Evolutionary conservation across 306 rosid genomes (phyloP), one percentile per base, ranked within the genome.

Genomic region (Inga oerstediana): DNA sequence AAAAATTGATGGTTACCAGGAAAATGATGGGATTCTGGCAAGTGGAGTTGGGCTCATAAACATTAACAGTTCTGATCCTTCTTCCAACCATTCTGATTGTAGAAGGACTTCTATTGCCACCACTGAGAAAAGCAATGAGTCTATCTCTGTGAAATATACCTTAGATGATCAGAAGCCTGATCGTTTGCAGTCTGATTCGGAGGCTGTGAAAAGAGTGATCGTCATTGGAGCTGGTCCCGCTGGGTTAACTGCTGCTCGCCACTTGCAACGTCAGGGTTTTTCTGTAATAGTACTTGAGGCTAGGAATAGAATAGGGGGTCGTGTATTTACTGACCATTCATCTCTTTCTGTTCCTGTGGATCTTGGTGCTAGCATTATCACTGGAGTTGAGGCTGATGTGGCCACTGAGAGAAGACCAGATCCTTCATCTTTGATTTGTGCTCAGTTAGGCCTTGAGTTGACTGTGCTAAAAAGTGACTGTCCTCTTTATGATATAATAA

Each of bases 341-440:
- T 90, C 99, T 65, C 92, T 97, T 77, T 97, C 99, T 81, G 99
- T 97, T 79, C 98, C 97, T 5, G 99, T 97, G 72, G 99, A 97
- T 91, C 98, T 97, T 80, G 99, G 99, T 79, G 99, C 99, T 78
- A 97, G 99, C 91, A 97, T 97, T 89, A 97, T 97, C 80, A 97
- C 99, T 48, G 99, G 99, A 77, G 97, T 97, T 75, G 99, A 97
- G 94, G 99, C 99, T 85, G 99, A 97, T 87, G 96, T 93, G 81
- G 91, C 92, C 43, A 97, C 98, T 46, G 99, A 92, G 91, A 94
- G 99, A 85, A 92, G 99, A 86, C 97, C 99, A 11, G 99, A 97
- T 87, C 99, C 99, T 68, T 94, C 99, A 59, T 91, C 99, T 62
- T 87, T 97, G 94, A 78, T 97, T 85, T 97, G 99, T 85, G 93